A percentile compares a stretch with the other conserved stretches of the same genome.
phyloP scores from a whole-genome alignment of 1,284 basidiomycete genomes.

The Microbotryum violaceum region DNA sequence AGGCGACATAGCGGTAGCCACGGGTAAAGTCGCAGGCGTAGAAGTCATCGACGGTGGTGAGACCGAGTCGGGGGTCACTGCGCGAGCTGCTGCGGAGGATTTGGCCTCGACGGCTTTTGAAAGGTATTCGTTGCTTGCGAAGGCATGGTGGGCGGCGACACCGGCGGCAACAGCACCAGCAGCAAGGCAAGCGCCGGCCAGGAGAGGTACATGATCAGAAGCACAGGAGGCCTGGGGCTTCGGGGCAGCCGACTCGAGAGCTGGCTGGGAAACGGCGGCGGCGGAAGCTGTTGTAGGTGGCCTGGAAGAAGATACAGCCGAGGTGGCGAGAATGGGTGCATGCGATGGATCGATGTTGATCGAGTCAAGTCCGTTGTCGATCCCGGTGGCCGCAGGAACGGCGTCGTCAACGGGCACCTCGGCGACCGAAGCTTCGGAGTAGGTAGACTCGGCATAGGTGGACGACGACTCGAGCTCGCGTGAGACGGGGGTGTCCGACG shows the following conservation, averaged over 20 bases:
- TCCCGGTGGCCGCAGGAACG: neutral
- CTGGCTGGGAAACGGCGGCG: neutral
- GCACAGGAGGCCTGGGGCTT: too few species aligned
- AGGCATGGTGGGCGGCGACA: too few species aligned
- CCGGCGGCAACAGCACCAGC: too few species aligned
- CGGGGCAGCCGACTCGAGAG: neutral
- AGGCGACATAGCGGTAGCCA: neutral
- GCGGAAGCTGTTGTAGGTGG: neutral
- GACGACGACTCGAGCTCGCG: constrained; percentile 11
- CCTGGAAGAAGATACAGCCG: neutral
- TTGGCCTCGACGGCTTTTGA: too few species aligned
- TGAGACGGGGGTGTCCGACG: neutral
- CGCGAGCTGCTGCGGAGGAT: too few species aligned
- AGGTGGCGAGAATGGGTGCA: neutral
- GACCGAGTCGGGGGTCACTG: neutral
- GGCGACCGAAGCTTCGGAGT: constrained; percentile 5
- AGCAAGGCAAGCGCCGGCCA: too few species aligned
- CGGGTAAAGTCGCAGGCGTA: neutral
- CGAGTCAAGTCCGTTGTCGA: neutral
- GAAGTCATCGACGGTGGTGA: neutral
- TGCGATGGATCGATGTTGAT: neutral
- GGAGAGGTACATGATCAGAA: too few species aligned
- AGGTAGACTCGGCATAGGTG: constrained; percentile 22
- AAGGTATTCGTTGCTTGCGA: too few species aligned
- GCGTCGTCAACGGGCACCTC: neutral